Conservation (phyloP, 495 filamentous ascomycete species). For the Penicillium bialowiezense region DNA sequence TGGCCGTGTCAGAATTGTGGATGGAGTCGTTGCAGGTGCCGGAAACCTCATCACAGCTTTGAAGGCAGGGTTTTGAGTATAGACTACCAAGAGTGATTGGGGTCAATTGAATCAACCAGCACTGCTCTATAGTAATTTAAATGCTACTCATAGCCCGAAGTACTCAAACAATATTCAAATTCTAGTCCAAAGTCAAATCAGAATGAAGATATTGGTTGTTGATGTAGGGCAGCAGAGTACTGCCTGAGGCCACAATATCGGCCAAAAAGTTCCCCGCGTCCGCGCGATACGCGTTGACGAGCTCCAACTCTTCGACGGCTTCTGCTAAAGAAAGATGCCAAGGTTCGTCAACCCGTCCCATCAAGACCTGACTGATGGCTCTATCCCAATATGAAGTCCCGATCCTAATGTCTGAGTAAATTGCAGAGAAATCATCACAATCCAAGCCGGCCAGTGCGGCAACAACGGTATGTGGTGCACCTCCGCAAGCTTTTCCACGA, state of each 20-base stretch:
- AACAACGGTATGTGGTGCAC: constrained; percentile 76
- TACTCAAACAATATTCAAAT: not conserved
- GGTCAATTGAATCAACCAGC: not conserved
- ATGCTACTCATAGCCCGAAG: not conserved
- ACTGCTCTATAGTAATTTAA: not conserved
- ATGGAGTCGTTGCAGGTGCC: constrained; percentile 79
- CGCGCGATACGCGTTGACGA: constrained; percentile 41
- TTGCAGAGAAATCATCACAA: constrained; percentile 93
- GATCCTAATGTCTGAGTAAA: constrained; percentile 1
- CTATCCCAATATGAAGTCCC: not conserved
- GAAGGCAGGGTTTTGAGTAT: constrained; percentile 36
- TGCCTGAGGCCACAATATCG: constrained; percentile 31
- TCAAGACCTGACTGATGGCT: not conserved
- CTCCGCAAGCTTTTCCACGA: constrained; percentile 8
- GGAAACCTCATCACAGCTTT: constrained; percentile 56
- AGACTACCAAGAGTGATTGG: not conserved
- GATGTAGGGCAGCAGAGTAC: constrained; percentile 5
- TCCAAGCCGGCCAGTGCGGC: constrained; percentile 98
- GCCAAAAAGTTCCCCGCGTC: constrained; percentile 33
- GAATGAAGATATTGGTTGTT: constrained; percentile 1
- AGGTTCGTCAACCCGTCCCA: constrained; percentile 28
- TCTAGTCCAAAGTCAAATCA: not conserved
- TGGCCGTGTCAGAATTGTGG: constrained; percentile 64
- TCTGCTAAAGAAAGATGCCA: constrained; percentile 38
- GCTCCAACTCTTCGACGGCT: constrained; percentile 25